Base-by-base conservation (phyloP, 148 eudicot genomes). In the Camellia lanceoleosa region DNA sequence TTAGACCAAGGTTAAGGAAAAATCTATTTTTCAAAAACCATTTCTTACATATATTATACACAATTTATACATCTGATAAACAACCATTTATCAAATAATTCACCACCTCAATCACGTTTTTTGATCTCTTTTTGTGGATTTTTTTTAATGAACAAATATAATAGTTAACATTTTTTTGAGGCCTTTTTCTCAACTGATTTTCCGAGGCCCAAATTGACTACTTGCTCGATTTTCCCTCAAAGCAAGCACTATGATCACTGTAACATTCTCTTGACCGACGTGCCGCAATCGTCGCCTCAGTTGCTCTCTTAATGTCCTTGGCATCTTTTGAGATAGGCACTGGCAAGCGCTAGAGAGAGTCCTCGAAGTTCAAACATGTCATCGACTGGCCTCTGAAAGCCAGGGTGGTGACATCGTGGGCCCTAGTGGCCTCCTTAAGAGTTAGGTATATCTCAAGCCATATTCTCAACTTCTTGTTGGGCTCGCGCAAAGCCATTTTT, bases 391-490 rank as follows among this genome's bases (percentile, higher is more conserved):
- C 78, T 18, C 52, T 73, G 0, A 80, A 52, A 5, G 78, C 71
- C 23, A 74, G 10, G 10, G 79, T 73, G 0, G 83, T 79, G 18
- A 75, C 79, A 38, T 81, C 79, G 61, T 81, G 79, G 3, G 84
- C 80, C 7, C 80, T 38, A 15, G 76, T 80, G 1, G 76, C 84
- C 75, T 70, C 44, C 56, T 81, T 80, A 8, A 70, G 56, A 4
- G 74, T 76, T 2, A 71, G 80, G 76, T 75, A 81, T 1, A 76
- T 74, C 18, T 79, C 80, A 1, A 82, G 80, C 84, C 84, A 76
- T 10, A 82, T 71, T 58, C 80, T 60, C 19, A 19, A 30, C 65
- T 71, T 46, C 42, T 46, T 61, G 30, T 30, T 61, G 19, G 73
- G 77, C 11, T 71, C 82, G 1, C 82, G 59, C 43, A 73, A 19